A percentile compares a stretch with the other conserved stretches of the same genome.
These are phyloP conservation scores for Nitzschia sp. DNA, from an alignment of 108 stramenopile genomes.

Conservation along the genomic window DNA sequence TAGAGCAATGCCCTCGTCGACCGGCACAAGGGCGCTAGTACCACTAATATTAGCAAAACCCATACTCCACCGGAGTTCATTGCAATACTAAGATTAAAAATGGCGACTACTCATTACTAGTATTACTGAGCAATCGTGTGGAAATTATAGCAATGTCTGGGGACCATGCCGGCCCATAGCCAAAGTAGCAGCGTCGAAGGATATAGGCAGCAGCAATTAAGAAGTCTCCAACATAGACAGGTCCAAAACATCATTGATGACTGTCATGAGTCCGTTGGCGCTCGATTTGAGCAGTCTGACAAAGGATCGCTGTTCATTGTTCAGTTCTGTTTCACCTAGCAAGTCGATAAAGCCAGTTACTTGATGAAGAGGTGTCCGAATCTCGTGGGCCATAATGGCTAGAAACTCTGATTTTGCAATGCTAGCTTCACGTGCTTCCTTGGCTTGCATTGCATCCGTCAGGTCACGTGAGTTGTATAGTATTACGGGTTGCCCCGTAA, in stretches of 20 bases:
- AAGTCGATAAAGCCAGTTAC: no score
- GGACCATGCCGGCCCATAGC: no score
- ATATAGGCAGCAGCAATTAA: no score
- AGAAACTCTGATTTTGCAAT: constrained; percentile 28
- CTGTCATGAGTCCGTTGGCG: constrained; percentile 39
- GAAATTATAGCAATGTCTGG: no score
- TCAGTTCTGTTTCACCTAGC: constrained; percentile 38
- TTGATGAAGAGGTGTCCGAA: constrained; percentile 65
- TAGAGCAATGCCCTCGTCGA: no score
- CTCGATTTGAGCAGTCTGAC: constrained; percentile 35
- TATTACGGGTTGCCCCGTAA: constrained; percentile 17
- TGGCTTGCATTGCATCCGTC: constrained; percentile 11
- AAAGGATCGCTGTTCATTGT: constrained; percentile 35
- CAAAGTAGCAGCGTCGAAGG: no score
- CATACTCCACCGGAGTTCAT: no score
- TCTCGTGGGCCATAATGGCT: constrained; percentile 59
- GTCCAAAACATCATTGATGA: constrained; percentile 55
- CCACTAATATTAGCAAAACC: no score
- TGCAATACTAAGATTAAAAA: no score
- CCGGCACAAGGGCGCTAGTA: no score
- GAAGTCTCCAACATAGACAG: constrained; percentile 53
- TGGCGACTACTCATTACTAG: no score
- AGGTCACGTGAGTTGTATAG: constrained; percentile 33
- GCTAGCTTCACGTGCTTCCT: constrained; percentile 2
- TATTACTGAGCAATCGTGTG: no score